Base-by-base conservation (phyloP, 2,329 filamentous ascomycete genomes). In the Aspergillus chevalieri region DNA sequence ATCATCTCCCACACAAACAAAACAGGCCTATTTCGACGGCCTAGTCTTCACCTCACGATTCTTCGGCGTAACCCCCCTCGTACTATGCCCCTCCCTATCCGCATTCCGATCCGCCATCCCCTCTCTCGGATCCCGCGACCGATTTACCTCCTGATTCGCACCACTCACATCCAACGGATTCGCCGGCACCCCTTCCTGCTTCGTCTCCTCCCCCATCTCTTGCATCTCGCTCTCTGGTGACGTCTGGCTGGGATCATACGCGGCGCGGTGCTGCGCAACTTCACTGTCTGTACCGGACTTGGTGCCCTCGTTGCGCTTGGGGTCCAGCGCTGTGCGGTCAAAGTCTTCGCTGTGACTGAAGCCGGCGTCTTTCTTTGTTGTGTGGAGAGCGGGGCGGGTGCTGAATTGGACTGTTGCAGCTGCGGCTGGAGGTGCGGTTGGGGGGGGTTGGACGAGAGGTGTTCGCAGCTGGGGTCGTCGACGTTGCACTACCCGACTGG, bases 181-280 rank as follows among this genome's bases (percentile, higher is more conserved):
- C 30, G 66, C 66, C 21, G 62, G 56, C 55, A 69, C 65, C 3
- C 67, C 73, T 26, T 71, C 61, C 6, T 64, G 69, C 5, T 69
- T 55, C 52, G 63, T 57, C 73, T 78, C 68, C 33, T 58, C 48
- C 43, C 60, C 59, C 1, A 65, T 62, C 4, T 61, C 64, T 15
- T 60, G 52, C 8, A 66, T 52, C 34, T 82, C 80, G 19, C 69
- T 62, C 63, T 89, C 84, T 0, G 89, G 89, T 17, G 76, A 72
- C 22, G 86, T 91, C 65, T 80, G 81, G 48, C 75, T 69, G 0
- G 83, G 81, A 63, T 89, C 78, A 68, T 87, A 94, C 1, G 89
- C 85, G 0, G 83, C 78, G 39, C 83, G 75, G 49, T 79, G 73
- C 26, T 77, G 72, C 0, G 78, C 75, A 0, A 83, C 78, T 10